Base-by-base conservation (phyloP, 768 basidiomycete genomes). In the Megacollybia marginata region DNA sequence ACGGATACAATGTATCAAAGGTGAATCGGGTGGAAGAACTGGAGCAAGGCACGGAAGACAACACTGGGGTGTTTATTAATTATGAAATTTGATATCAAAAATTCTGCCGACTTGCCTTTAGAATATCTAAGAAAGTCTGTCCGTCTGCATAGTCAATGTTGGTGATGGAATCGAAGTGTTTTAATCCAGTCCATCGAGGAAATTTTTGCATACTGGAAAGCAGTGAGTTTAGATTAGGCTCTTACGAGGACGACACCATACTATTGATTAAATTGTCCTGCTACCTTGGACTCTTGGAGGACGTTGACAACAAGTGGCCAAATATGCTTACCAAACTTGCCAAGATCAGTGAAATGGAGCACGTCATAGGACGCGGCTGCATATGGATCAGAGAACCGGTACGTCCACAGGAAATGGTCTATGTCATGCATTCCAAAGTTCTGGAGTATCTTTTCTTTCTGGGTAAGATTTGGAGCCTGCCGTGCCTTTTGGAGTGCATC, bases 21-120 rank as follows among this genome's bases (percentile, higher is more conserved):
- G 32, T 18, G 58, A 62, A 33, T 64, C 61, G 23, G 19, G 35
- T 0, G 63, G 65, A 19, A 65, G 52, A 15, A 66, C 28, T 33
- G 64, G 52, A 2, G 64, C 65, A 33, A 65, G 52, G 44, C 59
- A 63, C 13, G 57, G 59, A 8, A 63, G 45, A 20, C 65, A 53
- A 28, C 58, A 63, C 64, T 65, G 28, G n/a, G 52, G n/a, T 13
- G 49, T 23, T 33, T 23, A 15, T 33, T 42, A 54, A 18, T 15
- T 42, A 50, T 34, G 46, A 47, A 33, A 36, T 47, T 6, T 16
- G 34, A 18, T 15, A 34, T 2, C 10, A 50, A 36, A 43, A n/a
- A n/a, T n/a, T n/a, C n/a, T n/a, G n/a, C n/a, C n/a, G n/a, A 35
- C 48, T n/a, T 52, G 62, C 59, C 59, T 63, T 63, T 7, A 65